Base-by-base conservation (phyloP, 1,284 basidiomycete genomes). In the Hymenochaete sp. region DNA sequence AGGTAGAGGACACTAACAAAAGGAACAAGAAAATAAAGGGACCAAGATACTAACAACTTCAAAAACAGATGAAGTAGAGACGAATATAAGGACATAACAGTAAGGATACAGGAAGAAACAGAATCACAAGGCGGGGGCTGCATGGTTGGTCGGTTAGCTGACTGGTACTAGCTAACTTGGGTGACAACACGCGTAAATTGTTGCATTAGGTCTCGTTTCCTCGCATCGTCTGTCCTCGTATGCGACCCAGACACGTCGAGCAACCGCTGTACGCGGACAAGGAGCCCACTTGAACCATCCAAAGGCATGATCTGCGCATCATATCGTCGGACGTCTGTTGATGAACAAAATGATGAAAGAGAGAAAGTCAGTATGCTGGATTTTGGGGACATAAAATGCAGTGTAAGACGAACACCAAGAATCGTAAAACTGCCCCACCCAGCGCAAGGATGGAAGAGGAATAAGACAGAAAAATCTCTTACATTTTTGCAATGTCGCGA, bases 251-350 rank as follows among this genome's bases (percentile, higher is more conserved):
- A 64, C 35, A 65, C 64, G 42, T 67, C 64, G 43, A 86, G 67
- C 35, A 86, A 65, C 38, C 69, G 68, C 55, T 78, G 75, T 4
- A 83, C 77, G 42, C 72, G 74, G 24, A 67, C 58, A 22, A 84
- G 66, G 38, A 86, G 74, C 18, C 83, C 82, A 29, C 66, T 69
- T 9, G 79, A 72, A 14, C 83, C 83, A 48, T 86, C 79, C 40
- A 87, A 74, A 5, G 82, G 77, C 39, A 86, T 85, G 36, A 73
- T 68, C 53, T 80, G 74, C 33, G 78, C 78, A 59, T 86, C 82
- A 56, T 82, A 86, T 45, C 77, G 75, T 56, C 73, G 72, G 10
- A 80, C 74, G 57, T 78, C 77, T 80, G 49, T 11, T 43, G 56
- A 55, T 66, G 62, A 49, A 68, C 58, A 40, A 26, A 14, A 33